phyloP scores from a whole-genome alignment of 106 monocot genomes.

The Posidonia australis region DNA sequence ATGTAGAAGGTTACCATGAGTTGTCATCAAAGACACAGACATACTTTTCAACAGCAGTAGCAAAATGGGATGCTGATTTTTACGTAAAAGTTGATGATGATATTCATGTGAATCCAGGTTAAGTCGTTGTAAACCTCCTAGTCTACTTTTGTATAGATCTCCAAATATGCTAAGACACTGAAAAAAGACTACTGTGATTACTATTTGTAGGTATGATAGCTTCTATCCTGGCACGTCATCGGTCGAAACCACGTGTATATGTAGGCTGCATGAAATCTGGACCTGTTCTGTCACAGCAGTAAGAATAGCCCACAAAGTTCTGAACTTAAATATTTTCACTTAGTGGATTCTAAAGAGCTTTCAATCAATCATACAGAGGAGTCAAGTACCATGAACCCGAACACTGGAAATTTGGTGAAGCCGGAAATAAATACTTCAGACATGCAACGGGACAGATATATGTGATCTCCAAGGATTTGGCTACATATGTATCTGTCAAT shows the following conservation, averaged over 20 bases:
- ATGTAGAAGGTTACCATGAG: constrained; percentile 61
- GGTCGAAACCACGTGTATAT: constrained; percentile 66
- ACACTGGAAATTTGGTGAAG: constrained; percentile 64
- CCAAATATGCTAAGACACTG: not conserved
- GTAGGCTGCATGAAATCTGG: constrained; percentile 96
- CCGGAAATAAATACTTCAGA: constrained; percentile 63
- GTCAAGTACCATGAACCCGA: constrained; percentile 64
- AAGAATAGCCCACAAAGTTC: constrained; percentile 10
- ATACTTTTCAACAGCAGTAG: constrained; percentile 53
- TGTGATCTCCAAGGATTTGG: constrained; percentile 58
- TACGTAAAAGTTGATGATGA: constrained; percentile 73
- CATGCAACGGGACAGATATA: constrained; percentile 72
- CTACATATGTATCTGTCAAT: constrained; percentile 58
- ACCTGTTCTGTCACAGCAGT: constrained; percentile 70
- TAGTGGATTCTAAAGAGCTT: not conserved
- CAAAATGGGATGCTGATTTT: constrained; percentile 64
- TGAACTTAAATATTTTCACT: not conserved
- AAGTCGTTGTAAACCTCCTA: not conserved
- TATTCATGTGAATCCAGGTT: constrained; percentile 61
- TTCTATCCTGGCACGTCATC: constrained; percentile 49
- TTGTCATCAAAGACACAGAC: constrained; percentile 53
- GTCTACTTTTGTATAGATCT: not conserved
- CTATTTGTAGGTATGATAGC: constrained; percentile 35
- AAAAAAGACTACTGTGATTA: not conserved
- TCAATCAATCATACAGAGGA: constrained; percentile 20